Percentiles rank a stretch among this genome's conserved stretches.
Evolutionary conservation across 768 basidiomycete genomes (phyloP).

Genomic region (Russula sp.): DNA sequence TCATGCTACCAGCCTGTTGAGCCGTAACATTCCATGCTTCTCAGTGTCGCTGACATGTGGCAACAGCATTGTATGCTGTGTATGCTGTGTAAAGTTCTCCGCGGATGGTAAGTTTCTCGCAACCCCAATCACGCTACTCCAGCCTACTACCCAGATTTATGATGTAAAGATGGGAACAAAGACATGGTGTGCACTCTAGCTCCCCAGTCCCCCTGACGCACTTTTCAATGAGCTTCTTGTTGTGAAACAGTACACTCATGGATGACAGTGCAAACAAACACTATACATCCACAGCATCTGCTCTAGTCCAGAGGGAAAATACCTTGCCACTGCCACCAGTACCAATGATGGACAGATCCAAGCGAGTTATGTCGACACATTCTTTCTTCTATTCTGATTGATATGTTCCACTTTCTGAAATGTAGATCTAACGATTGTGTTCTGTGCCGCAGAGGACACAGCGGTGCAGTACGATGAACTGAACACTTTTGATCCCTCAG

Average conservation of each 20-base stretch:
- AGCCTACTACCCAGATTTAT: conserved; percentile 64
- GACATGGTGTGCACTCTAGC: conserved; percentile 46
- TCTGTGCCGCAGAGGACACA: too few relatives aligned
- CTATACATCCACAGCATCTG: conserved; percentile 86
- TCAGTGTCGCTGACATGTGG: conserved; percentile 3
- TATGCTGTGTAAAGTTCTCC: conserved; percentile 91
- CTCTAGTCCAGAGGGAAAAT: conserved; percentile 68
- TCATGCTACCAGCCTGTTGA: too few relatives aligned
- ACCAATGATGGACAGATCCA: conserved; percentile 92
- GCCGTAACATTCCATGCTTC: conserved; percentile 1
- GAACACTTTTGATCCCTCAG: conserved; percentile 45
- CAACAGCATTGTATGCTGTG: conserved; percentile 42
- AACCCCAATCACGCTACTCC: conserved; percentile 78
- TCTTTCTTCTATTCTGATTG: background rate
- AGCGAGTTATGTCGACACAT: conserved; percentile 40
- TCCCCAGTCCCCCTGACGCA: background rate
- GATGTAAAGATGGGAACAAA: conserved; percentile 83
- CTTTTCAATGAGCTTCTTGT: background rate
- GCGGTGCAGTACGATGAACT: too few relatives aligned
- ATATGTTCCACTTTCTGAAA: background rate
- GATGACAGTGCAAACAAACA: conserved; percentile 68
- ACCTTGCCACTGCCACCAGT: conserved; percentile 52
- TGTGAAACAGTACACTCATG: conserved; percentile 52
- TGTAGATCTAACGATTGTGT: conserved; percentile 57
- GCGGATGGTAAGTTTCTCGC: conserved; percentile 90